phyloP scores from a whole-genome alignment of 2,329 filamentous ascomycete genomes.

The Talaromyces sp. region DNA sequence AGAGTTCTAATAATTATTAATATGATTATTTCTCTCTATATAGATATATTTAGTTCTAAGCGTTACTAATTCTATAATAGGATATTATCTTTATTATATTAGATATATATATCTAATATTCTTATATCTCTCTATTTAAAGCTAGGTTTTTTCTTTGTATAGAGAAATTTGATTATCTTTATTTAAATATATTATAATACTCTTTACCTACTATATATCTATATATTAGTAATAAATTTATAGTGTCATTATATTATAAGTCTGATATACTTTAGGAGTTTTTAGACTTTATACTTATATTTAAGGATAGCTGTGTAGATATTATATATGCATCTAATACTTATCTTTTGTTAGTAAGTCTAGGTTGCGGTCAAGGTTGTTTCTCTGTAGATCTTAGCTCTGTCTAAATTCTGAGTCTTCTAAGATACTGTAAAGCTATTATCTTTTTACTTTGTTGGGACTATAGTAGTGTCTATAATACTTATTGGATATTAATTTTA shows the following conservation, averaged over 20 bases:
- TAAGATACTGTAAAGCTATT: conserved; percentile 16
- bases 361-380: conserved; percentile 13
- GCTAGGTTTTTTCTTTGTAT: conserved; percentile 15
- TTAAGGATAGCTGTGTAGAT: neutral
- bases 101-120: conserved; percentile 11
- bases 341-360: conserved; percentile 11
- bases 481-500: conserved; percentile 17
- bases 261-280: conserved; percentile 16
- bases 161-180: conserved; percentile 8
- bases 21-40: conserved; percentile 8
- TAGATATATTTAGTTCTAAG: neutral
- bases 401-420: conserved; percentile 14
- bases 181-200: conserved; percentile 1
- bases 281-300: conserved; percentile 3
- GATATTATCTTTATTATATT: conserved; percentile 15
- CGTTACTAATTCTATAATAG: conserved; percentile 2
- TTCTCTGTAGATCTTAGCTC: conserved; percentile 7
- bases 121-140: conserved; percentile 10
- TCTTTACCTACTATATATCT: conserved; percentile 10
- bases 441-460: conserved; percentile 18
- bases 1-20: too few relatives aligned
- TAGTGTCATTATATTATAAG: conserved; percentile 15
- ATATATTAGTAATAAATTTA: conserved; percentile 15
- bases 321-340: conserved; percentile 16
- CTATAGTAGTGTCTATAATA: conserved; percentile 6